These are phyloP conservation scores for Alternaria gaisen DNA, from an alignment of 2,329 filamentous ascomycete genomes.

Conservation along the genomic window DNA sequence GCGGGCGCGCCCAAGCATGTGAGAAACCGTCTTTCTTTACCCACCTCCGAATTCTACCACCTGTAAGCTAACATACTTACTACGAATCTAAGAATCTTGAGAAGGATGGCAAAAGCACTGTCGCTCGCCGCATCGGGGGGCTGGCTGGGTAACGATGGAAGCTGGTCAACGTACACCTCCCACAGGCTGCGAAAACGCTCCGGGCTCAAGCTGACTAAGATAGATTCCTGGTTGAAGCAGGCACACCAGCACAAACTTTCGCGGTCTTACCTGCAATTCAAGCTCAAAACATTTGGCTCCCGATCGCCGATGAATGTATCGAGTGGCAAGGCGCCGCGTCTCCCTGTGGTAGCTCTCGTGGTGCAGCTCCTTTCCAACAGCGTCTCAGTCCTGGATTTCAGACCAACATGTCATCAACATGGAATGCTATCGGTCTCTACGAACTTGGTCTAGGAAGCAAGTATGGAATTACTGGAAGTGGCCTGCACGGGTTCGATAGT, in stretches of 20 bases:
- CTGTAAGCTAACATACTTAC: no score
- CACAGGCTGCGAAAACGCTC: rapidly evolving
- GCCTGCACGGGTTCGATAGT: neutral
- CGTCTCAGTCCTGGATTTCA: conserved; percentile 4
- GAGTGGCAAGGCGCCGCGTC: neutral
- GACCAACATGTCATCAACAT: conserved; percentile 10
- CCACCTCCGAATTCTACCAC: no score
- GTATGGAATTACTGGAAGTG: neutral
- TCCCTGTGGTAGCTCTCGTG: conserved; percentile 5
- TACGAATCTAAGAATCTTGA: no score
- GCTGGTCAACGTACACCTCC: conserved; percentile 4
- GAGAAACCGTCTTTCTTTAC: no score
- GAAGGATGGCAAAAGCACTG: conserved; percentile 3
- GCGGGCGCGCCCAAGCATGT: no score
- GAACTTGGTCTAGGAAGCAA: neutral
- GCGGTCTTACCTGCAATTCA: conserved; percentile 1
- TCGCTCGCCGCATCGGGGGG: neutral
- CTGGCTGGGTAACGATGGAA: conserved; percentile 7
- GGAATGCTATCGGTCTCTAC: neutral
- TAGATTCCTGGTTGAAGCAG: neutral
- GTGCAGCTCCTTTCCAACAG: neutral
- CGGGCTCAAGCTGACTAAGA: neutral
- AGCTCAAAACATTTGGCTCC: conserved; percentile 1
- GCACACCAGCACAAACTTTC: conserved; percentile 5
- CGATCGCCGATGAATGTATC: neutral